Base-by-base conservation (phyloP, 176 grass and related monocot genomes). In the Cenchrus americanus region DNA sequence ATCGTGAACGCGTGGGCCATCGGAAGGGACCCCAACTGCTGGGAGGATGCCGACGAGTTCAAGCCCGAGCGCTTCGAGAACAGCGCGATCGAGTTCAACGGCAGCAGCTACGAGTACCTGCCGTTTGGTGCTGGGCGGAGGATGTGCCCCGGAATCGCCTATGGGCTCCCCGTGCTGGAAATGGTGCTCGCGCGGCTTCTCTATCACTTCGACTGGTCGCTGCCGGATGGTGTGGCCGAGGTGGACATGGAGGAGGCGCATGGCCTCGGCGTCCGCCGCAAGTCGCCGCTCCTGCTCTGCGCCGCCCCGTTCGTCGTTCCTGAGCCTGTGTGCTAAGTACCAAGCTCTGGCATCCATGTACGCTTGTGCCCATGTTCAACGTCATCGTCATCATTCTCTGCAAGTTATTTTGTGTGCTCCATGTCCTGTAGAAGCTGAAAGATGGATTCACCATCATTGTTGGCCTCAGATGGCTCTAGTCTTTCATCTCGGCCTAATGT, bases 221-320 rank as follows among this genome's bases (percentile, higher is more conserved):
- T 65, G 14, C 62, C 11, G 27, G 62, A 65, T 8, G 62, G 62
- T 1, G 53, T 55, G 1, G 3, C 5, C 27, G 37, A 68, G 66
- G 66, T 68, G 7, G 66, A 68, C 37, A 68, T 68, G 66, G 17
- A 37, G 1, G 67, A 70, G 67, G 67, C 42, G 5, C 42, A 10
- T n/a, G 67, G 67, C 42, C 67, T 70, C 10, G 67, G 67, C 7
- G 67, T 46, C 10, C 67, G 67, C 42, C 67, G 67, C 42, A 46
- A 47, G 42, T 70, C 67, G 41, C 42, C 67, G 4, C 67, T 70
- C 5, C 5, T 70, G 5, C 67, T 70, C 41, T 47, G 37, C 3
- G 65, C 65, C 1, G 26, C 13, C 13, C 13, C 62, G 0, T 64
- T 64, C 62, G 57, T 19, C 53, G 17, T 57, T 57, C 19, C 57